Conservation (phyloP, 192 early-diverging fungal species). For the Radiomyces spectabilis region DNA sequence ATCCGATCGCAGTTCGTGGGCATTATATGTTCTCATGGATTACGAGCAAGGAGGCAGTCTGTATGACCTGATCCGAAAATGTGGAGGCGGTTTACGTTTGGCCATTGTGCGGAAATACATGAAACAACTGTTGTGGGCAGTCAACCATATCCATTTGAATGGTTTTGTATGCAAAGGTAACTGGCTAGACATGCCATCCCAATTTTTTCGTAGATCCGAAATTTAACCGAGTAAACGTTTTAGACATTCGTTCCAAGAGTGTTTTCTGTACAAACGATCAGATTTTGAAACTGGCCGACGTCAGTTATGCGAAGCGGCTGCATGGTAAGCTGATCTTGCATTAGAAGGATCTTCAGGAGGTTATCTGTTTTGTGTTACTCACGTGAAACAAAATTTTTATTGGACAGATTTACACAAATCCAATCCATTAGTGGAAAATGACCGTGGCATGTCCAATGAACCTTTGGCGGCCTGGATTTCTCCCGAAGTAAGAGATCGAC, state of each 20-base stretch:
- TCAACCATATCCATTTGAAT: conserved; percentile 56
- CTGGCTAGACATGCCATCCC: neutral
- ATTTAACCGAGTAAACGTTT: conserved; percentile 18
- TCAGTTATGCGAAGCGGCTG: conserved; percentile 57
- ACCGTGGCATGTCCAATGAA: neutral
- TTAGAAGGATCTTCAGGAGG: no score
- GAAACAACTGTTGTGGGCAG: conserved; percentile 55
- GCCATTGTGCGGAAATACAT: conserved; percentile 47
- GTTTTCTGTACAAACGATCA: conserved; percentile 34
- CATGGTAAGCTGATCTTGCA: no score
- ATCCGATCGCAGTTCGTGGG: conserved; percentile 22
- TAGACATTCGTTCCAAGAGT: conserved; percentile 36
- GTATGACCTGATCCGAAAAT: conserved; percentile 55
- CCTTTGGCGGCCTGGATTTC: conserved; percentile 29
- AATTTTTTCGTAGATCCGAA: no score
- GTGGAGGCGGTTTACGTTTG: conserved; percentile 48
- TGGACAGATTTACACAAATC: conserved; percentile 25
- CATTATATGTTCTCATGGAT: conserved; percentile 45
- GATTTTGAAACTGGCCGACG: conserved; percentile 56
- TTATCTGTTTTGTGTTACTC: no score
- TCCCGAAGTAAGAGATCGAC: conserved; percentile 54
- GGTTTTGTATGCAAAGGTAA: conserved; percentile 60
- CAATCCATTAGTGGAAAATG: conserved; percentile 7
- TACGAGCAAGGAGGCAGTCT: conserved; percentile 44
- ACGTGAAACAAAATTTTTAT: no score